Base-by-base conservation (phyloP, 2,329 filamentous ascomycete genomes). In the Botrytis paeoniae region DNA sequence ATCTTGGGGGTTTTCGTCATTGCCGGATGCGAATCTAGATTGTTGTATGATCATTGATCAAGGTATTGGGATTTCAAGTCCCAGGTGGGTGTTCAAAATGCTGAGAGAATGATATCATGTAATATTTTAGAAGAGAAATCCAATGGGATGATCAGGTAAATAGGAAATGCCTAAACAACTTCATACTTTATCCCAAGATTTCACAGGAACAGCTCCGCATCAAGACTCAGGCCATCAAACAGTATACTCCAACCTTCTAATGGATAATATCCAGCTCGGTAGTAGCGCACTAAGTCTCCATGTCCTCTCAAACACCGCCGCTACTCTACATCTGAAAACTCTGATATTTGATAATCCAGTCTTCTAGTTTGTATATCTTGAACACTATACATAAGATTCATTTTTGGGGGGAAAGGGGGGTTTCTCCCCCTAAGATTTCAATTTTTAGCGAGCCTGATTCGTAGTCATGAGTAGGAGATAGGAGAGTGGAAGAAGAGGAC, bases 141-240 rank as follows among this genome's bases (percentile, higher is more conserved):
- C 16, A 18, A 3, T 14, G 12, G 5, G 25, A 7, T 54, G 25
- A 16, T 54, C 25, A 6, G 48, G 48, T 54, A 54, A n/a, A 3
- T n/a, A 0, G 7, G 14, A 57, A 9, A 29, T 18, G n/a, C 1
- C 0, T 2, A 29, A 29, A 18, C 1, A 18, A 9, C 1, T 18
- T 29, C 51, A 32, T 57, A 9, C 14, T 57, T 6, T 29, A 57
- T 29, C 51, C 51, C 7, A 32, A 29, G n/a, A 18, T 57, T 29
- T 57, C 2, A 18, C 14, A 57, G 7, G 7, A 16, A 9, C 6
- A 57, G 51, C n/a, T 57, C 3, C n/a, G 1, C 14, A n/a, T 57
- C 51, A 29, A 18, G n/a, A 29, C 14, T 18, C n/a, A n/a, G 14
- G 51, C 12, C 25, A 1, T 7, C 25, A 32, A 29, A 29, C 14